Percentiles rank a stretch among this genome's conserved stretches.
These are phyloP conservation scores for Gamarada debralockiae DNA, from an alignment of 495 filamentous ascomycete genomes.

Conservation along the genomic window DNA sequence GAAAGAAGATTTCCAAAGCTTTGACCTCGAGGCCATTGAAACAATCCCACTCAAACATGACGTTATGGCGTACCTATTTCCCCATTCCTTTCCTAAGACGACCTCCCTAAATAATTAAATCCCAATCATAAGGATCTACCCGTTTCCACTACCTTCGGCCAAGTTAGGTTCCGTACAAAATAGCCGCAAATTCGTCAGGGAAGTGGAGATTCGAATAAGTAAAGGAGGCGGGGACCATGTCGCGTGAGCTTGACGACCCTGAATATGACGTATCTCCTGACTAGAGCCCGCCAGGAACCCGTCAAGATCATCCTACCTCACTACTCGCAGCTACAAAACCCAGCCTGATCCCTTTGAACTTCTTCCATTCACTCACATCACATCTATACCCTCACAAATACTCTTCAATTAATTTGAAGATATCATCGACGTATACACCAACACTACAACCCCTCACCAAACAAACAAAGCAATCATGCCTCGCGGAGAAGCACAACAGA, in stretches of 20 bases:
- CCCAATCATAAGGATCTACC: too few species aligned
- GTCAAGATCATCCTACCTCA: slow-evolving; percentile 3
- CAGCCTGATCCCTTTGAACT: not conserved
- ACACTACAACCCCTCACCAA: not conserved
- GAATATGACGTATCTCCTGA: slow-evolving; percentile 18
- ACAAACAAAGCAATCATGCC: slow-evolving; percentile 53
- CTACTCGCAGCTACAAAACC: slow-evolving; percentile 22
- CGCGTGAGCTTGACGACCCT: not conserved
- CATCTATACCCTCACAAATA: not conserved
- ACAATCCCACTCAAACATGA: too few species aligned
- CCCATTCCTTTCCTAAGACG: too few species aligned
- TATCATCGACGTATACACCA: not conserved
- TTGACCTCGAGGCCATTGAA: too few species aligned
- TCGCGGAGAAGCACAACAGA: slow-evolving; percentile 68
- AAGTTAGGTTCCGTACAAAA: too few species aligned
- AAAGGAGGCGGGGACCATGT: too few species aligned
- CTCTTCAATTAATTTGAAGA: not conserved
- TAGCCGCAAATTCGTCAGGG: too few species aligned
- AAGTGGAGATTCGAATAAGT: too few species aligned
- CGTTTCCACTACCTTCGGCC: too few species aligned
- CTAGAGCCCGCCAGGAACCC: slow-evolving; percentile 14
- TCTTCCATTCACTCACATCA: not conserved
- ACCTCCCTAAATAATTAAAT: too few species aligned
- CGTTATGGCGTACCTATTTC: too few species aligned
- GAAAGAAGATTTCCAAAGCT: too few species aligned